Percentiles rank a stretch among this genome's conserved stretches.
These are phyloP conservation scores for Meyerozyma carpophila DNA, from an alignment of 1,139 yeast species.

Conservation along the genomic window DNA sequence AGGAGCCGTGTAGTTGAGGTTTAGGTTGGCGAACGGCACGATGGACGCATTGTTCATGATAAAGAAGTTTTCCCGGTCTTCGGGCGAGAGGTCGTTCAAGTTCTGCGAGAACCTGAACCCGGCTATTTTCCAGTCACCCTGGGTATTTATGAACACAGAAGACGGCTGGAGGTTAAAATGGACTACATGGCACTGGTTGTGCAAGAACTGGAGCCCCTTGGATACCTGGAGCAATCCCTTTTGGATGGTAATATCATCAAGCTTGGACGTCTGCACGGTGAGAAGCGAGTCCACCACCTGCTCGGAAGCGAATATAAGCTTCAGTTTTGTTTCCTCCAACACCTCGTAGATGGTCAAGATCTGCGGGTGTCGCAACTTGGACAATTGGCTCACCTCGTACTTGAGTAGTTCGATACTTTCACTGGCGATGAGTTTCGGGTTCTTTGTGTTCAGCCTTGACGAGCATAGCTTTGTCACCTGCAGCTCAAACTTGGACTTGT, in stretches of 20 bases:
- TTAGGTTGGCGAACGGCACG: conserved; percentile 71
- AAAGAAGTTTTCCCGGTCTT: conserved; percentile 48
- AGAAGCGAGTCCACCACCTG: conserved; percentile 58
- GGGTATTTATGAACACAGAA: conserved; percentile 70
- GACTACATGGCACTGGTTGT: conserved; percentile 66
- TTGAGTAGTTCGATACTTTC: conserved; percentile 39
- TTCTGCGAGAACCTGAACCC: conserved; percentile 69
- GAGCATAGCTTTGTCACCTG: conserved; percentile 50
- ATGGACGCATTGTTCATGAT: conserved; percentile 67
- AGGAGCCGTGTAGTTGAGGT: conserved; percentile 74
- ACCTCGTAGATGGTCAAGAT: conserved; percentile 79
- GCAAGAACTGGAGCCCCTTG: conserved; percentile 77
- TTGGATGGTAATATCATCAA: conserved; percentile 71
- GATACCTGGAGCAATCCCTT: conserved; percentile 79
- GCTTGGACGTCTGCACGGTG: conserved; percentile 35
- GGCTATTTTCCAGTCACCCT: conserved; percentile 90
- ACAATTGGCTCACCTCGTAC: conserved; percentile 58
- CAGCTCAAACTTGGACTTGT: conserved; percentile 69
- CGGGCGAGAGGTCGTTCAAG: conserved; percentile 41
- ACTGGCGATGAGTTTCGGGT: conserved; percentile 31
- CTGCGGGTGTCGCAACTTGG: conserved; percentile 85
- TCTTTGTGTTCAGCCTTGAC: conserved; percentile 21
- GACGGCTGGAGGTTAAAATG: conserved; percentile 79
- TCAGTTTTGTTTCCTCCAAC: conserved; percentile 75
- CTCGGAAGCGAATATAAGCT: conserved; percentile 82